Evolutionary conservation across 345 rosid species (phyloP), one percentile per base, ranked within the genome.

Genomic region (Euphorbia tirucalli): DNA sequence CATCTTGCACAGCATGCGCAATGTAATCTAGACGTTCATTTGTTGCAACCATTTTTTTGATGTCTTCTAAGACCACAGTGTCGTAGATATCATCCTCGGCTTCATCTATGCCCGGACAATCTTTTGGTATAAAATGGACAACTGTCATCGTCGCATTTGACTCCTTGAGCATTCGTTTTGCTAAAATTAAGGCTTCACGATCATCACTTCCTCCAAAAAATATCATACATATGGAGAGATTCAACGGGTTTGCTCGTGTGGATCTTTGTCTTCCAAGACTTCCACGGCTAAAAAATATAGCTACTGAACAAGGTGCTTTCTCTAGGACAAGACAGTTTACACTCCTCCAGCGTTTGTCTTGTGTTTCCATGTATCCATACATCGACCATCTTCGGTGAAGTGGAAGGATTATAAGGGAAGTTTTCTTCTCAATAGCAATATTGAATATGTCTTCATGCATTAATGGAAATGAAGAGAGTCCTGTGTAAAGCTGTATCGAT

Each of bases 121-220:
- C 21, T 77, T 4, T 35, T 7, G 78, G 57, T 8, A 80, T 1
- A 7, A 86, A 74, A 3, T 75, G 73, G 3, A 74, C 18, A 19
- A 88, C 80, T 1, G 84, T 77, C 11, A 88, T 75, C 25, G 27
- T 27, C 35, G 82, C 74, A 2, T 46, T 22, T 0, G 83, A 21
- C 24, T 86, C 74, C 5, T 62, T 60, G 1, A 85, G 75, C 87
- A 90, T 86, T 35, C 87, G 71, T 65, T 80, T 87, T 5, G 79
- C 88, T 3, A 90, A 46, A 0, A 81, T 62, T 3, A 90, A 19
- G 2, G 87, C 92, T 55, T 90, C 97, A 0, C 85, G 65, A 41
- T 92, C 96, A 48, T 92, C 97, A 18, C 63, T 74, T 0, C 93
- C 93, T 0, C 96, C 96, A 3, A 85, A 66, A 78, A 87, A 92